phyloP scores from a whole-genome alignment of 1,284 basidiomycete genomes.

The Rhodotorula glutinis region DNA sequence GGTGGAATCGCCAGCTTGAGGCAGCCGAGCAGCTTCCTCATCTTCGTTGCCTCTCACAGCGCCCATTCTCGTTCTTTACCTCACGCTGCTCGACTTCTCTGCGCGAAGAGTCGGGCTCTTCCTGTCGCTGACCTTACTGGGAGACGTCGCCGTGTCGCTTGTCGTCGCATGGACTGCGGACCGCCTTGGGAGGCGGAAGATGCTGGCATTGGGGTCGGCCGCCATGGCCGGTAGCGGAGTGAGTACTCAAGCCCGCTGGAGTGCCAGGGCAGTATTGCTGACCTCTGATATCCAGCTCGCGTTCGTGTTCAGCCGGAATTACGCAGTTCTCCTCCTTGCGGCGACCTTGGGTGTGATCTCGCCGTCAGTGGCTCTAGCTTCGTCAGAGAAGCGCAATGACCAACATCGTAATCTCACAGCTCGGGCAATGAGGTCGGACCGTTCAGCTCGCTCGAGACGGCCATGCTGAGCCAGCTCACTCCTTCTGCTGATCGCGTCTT shows the following conservation, averaged over 20 bases:
- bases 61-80: constrained; percentile 30
- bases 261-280: too few species aligned
- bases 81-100: constrained; percentile 15
- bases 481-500: constrained; percentile 21
- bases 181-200: constrained; percentile 16
- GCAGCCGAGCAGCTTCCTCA: too few species aligned
- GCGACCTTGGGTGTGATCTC: constrained; percentile 30
- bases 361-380: constrained; percentile 2
- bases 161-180: constrained; percentile 28
- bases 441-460: constrained; percentile 25
- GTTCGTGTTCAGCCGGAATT: constrained; percentile 15
- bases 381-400: not conserved
- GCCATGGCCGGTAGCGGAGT: constrained; percentile 28
- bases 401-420: not conserved
- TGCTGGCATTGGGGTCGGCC: constrained; percentile 18
- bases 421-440: constrained; percentile 19
- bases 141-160: constrained; percentile 29
- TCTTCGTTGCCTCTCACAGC: not conserved
- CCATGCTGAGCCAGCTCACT: constrained; percentile 28
- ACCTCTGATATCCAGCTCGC: constrained; percentile 17
- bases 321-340: constrained; percentile 11
- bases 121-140: constrained; percentile 27
- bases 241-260: too few species aligned
- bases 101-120: constrained; percentile 19
- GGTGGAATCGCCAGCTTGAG: too few species aligned